Conservation (phyloP, 1,284 basidiomycete genomes). For the Vanrija sp. region DNA sequence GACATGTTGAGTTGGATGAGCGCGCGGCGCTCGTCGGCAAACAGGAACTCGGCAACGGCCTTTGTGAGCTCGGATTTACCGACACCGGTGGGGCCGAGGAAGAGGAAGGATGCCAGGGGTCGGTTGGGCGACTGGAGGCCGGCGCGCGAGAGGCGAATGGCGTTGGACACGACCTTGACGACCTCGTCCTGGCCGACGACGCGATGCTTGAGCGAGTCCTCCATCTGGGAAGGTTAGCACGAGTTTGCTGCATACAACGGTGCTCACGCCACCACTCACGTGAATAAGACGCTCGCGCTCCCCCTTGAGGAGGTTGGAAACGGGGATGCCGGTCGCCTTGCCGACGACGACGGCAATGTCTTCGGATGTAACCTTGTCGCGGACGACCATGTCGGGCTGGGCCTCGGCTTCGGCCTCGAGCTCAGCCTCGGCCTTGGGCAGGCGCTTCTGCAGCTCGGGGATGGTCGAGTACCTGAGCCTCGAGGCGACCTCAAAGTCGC, state of each 20-base stretch:
- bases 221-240: constrained; percentile 59
- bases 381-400: constrained; percentile 60
- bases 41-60: constrained; percentile 76
- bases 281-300: constrained; percentile 87
- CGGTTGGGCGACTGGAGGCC: constrained; percentile 80
- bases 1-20: constrained; percentile 89
- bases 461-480: constrained; percentile 77
- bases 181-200: constrained; percentile 88
- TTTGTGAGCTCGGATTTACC: constrained; percentile 83
- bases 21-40: constrained; percentile 78
- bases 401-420: constrained; percentile 54
- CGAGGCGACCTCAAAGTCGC: constrained; percentile 75
- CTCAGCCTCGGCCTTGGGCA: constrained; percentile 60
- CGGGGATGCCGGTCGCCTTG: constrained; percentile 87
- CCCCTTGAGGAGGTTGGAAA: constrained; percentile 80
- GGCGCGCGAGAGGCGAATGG: constrained; percentile 83
- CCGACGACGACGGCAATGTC: constrained; percentile 86
- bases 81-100: constrained; percentile 73
- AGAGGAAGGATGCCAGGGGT: constrained; percentile 86
- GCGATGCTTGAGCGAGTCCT: constrained; percentile 65
- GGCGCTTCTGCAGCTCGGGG: constrained; percentile 69
- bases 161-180: constrained; percentile 73
- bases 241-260: not conserved
- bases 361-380: constrained; percentile 80
- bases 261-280: constrained; percentile 46